A percentile compares a stretch with the other conserved stretches of the same genome.
phyloP scores from a whole-genome alignment of 768 basidiomycete species.

The Kondoa subrosea region DNA sequence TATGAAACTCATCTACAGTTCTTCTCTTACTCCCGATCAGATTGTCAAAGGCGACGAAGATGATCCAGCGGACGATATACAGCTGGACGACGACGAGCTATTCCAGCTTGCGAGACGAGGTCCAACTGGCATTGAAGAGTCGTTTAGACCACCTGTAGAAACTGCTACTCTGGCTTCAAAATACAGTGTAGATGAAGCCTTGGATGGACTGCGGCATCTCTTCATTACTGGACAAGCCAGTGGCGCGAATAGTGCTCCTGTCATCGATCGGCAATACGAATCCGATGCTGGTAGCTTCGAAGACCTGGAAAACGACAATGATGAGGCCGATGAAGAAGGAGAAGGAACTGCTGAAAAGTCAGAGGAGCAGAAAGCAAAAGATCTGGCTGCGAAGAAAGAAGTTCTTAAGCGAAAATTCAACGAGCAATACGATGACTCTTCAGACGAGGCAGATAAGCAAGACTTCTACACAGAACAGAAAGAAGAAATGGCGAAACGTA shows the following conservation, averaged over 20 bases:
- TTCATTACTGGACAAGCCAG: constrained; percentile 63
- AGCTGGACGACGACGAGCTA: constrained; percentile 51
- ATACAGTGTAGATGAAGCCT: constrained; percentile 70
- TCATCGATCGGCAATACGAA: constrained; percentile 34
- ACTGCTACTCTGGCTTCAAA: constrained; percentile 40
- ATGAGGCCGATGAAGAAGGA: constrained; percentile 32
- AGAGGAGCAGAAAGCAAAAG: constrained; percentile 29
- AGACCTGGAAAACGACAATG: constrained; percentile 35
- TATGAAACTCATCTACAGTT: constrained; percentile 68
- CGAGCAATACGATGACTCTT: constrained; percentile 85
- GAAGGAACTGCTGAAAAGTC: constrained; percentile 29
- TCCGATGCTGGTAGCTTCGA: constrained; percentile 35
- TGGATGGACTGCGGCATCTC: constrained; percentile 67
- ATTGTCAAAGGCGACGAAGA: constrained; percentile 40
- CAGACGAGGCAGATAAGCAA: constrained; percentile 39
- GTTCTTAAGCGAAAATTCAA: constrained; percentile 86
- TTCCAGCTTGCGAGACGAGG: constrained; percentile 40
- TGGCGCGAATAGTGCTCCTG: constrained; percentile 25
- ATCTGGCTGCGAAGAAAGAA: constrained; percentile 72
- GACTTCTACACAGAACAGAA: constrained; percentile 87
- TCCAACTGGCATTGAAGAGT: constrained; percentile 19
- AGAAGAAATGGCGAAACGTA: constrained; percentile 48
- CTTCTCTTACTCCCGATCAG: constrained; percentile 50
- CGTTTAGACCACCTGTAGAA: constrained; percentile 30
- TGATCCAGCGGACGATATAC: constrained; percentile 26